These are phyloP conservation scores for Naganishia friedmannii DNA, from an alignment of 768 basidiomycete species.

Conservation along the genomic window DNA sequence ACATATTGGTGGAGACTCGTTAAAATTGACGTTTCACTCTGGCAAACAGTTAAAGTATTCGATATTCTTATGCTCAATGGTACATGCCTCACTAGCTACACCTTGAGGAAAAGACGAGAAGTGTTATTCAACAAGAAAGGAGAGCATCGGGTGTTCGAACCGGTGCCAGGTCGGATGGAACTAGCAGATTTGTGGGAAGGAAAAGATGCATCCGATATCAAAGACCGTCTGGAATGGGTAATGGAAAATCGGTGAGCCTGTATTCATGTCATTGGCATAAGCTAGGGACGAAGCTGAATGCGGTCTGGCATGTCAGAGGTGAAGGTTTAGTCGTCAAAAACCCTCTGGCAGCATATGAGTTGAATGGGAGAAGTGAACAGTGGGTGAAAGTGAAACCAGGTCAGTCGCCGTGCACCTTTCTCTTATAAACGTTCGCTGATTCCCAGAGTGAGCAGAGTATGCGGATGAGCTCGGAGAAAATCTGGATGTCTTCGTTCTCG, in stretches of 20 bases:
- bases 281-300: not conserved
- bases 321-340: conserved; percentile 94
- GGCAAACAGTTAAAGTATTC: conserved; percentile 82
- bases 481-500: conserved; percentile 85
- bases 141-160: conserved; percentile 58
- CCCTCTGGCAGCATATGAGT: conserved; percentile 69
- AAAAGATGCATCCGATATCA: conserved; percentile 75
- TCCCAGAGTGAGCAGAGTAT: conserved; percentile 36
- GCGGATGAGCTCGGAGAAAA: conserved; percentile 57
- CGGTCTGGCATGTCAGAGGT: conserved; percentile 57
- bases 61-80: conserved; percentile 82
- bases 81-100: conserved; percentile 65
- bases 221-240: conserved; percentile 73
- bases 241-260: conserved; percentile 61
- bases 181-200: conserved; percentile 70
- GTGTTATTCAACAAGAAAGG: conserved; percentile 16
- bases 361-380: conserved; percentile 82
- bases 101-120: conserved; percentile 72
- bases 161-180: conserved; percentile 76
- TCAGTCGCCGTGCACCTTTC: conserved; percentile 22
- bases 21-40: not conserved
- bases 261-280: not conserved
- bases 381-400: conserved; percentile 79
- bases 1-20: not conserved
- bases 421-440: not conserved